These are phyloP conservation scores for Colletotrichum sp. DNA, from an alignment of 2,329 filamentous ascomycete genomes.

Conservation along the genomic window DNA sequence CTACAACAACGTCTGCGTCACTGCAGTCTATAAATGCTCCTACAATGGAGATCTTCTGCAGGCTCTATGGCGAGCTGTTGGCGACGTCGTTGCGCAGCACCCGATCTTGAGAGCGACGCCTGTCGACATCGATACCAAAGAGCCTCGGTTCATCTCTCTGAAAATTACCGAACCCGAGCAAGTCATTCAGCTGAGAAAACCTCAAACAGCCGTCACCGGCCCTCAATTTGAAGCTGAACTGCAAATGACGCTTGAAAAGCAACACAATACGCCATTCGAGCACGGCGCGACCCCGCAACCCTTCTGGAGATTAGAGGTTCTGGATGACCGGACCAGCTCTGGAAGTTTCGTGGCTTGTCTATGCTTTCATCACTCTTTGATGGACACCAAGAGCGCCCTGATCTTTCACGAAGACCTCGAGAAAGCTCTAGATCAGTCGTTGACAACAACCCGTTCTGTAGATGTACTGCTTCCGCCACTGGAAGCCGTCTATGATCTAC, in stretches of 20 bases:
- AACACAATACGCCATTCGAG: not conserved
- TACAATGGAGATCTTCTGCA: not conserved
- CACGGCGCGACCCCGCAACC: not conserved
- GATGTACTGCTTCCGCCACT: not conserved
- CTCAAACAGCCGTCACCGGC: not conserved
- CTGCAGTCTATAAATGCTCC: not conserved
- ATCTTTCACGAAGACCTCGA: not conserved
- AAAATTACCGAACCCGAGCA: not conserved
- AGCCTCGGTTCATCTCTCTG: not conserved
- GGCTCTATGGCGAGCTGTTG: not conserved
- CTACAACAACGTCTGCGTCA: not conserved
- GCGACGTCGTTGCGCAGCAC: not conserved
- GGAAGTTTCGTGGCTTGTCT: not conserved
- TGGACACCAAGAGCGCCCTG: not conserved
- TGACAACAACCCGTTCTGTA: not conserved
- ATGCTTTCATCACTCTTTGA: not conserved
- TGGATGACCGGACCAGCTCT: not conserved
- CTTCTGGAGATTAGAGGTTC: not conserved
- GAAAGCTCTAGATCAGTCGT: not conserved
- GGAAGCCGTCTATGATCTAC: not conserved
- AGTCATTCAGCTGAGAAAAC: not conserved
- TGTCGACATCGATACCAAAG: not conserved
- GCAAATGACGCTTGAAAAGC: not conserved
- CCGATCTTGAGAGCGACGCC: not conserved
- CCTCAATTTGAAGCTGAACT: not conserved